phyloP scores from a whole-genome alignment of 1,284 basidiomycete genomes.

The Cerrena zonata region DNA sequence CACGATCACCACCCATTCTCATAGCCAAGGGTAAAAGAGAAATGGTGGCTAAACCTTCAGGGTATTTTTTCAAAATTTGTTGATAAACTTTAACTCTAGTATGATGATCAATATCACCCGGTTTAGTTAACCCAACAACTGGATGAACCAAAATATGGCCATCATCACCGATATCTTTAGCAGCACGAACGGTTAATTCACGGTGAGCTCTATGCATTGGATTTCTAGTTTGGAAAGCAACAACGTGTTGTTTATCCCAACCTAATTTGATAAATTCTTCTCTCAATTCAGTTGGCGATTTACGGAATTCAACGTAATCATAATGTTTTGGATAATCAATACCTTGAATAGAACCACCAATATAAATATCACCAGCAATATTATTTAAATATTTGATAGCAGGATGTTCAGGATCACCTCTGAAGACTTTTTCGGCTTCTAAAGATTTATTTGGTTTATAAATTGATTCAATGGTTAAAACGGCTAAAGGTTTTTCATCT shows the following conservation, averaged over 20 bases:
- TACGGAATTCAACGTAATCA: slow-evolving; percentile 91
- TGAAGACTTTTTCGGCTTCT: slow-evolving; percentile 87
- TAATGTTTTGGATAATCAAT: slow-evolving; percentile 88
- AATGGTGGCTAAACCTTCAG: slow-evolving; percentile 95
- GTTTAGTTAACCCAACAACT: slow-evolving; percentile 96
- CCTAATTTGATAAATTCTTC: slow-evolving; percentile 94
- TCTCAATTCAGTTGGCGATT: slow-evolving; percentile 89
- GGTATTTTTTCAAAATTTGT: slow-evolving; percentile 90
- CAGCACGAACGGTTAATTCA: slow-evolving; percentile 94
- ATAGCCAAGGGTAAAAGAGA: slow-evolving; percentile 94
- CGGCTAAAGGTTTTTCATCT: slow-evolving; percentile 91
- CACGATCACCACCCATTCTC: slow-evolving; percentile 97
- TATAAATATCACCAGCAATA: slow-evolving; percentile 80
- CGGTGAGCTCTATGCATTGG: slow-evolving; percentile 99
- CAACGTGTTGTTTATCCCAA: slow-evolving; percentile 92
- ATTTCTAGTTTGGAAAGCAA: slow-evolving; percentile 98
- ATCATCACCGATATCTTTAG: slow-evolving; percentile 87
- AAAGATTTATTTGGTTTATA: slow-evolving; percentile 82
- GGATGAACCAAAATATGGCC: slow-evolving; percentile 97
- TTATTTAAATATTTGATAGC: slow-evolving; percentile 87
- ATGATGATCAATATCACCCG: slow-evolving; percentile 97
- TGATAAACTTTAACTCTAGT: slow-evolving; percentile 91
- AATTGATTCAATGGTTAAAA: slow-evolving; percentile 90
- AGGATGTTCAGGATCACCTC: slow-evolving; percentile 92
- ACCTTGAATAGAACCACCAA: slow-evolving; percentile 90